A percentile compares a stretch with the other conserved stretches of the same genome.
phyloP scores from a whole-genome alignment of 2,329 filamentous ascomycete genomes.

The Colletotrichum liaoningense region DNA sequence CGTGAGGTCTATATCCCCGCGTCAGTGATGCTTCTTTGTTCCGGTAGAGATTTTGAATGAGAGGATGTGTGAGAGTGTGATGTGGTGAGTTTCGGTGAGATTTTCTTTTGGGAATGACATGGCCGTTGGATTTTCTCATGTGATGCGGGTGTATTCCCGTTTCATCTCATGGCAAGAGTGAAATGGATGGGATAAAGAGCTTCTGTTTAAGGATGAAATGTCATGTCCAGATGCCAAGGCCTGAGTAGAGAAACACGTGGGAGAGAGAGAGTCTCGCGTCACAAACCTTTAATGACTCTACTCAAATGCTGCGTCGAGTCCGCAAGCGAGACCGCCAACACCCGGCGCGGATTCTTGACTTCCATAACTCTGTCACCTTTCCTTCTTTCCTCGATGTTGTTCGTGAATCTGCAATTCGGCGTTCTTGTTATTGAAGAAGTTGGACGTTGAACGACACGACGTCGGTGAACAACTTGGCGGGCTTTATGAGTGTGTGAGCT shows the following conservation, averaged over 20 bases:
- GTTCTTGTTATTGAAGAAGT: not conserved
- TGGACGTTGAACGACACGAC: not conserved
- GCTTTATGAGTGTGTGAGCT: not conserved
- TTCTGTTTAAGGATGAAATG: not conserved
- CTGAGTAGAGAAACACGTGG: not conserved
- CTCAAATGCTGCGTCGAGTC: conserved; percentile 59
- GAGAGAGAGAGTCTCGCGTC: not conserved
- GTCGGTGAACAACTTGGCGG: not conserved
- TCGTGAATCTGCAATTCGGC: too few species aligned
- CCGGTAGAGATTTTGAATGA: too few species aligned
- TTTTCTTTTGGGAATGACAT: too few species aligned
- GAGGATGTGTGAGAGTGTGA: too few species aligned
- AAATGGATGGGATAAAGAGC: not conserved
- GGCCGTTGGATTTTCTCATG: too few species aligned
- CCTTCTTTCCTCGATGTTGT: not conserved
- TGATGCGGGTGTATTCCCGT: not conserved
- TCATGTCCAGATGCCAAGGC: not conserved
- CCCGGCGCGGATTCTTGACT: conserved; percentile 64
- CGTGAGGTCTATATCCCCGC: conserved; percentile 61
- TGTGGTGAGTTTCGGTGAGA: too few species aligned
- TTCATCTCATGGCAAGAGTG: not conserved
- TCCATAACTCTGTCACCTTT: conserved; percentile 44
- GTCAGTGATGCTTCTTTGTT: too few species aligned
- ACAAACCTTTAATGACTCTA: conserved; percentile 64
- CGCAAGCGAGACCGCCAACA: conserved; percentile 67